Conservation (phyloP, 371 early-diverging fungal genomes). For the Basidiobolus meristosporus region DNA sequence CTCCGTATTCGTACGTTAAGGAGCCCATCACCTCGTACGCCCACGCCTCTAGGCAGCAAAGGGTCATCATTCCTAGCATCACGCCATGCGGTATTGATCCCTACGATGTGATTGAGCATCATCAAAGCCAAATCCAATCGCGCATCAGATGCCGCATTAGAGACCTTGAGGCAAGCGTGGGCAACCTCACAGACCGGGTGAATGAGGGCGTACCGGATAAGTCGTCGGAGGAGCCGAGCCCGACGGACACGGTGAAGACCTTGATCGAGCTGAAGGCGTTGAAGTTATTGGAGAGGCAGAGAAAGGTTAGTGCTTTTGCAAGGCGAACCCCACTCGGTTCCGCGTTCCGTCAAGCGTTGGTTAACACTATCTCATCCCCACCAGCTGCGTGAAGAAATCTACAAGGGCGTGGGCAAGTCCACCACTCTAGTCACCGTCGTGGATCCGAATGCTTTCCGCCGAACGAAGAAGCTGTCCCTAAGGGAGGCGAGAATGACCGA, state of each 20-base stretch:
- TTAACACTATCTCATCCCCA: neutral
- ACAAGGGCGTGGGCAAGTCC: constrained; percentile 33
- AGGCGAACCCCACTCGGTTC: too few relatives aligned
- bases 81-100: constrained; percentile 66
- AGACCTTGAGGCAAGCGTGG: constrained; percentile 53
- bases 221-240: too few relatives aligned
- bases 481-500: constrained; percentile 85
- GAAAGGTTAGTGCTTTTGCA: constrained; percentile 14
- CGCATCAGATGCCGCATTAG: constrained; percentile 52
- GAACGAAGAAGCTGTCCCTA: constrained; percentile 75
- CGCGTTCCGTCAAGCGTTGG: too few relatives aligned
- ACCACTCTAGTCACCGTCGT: constrained; percentile 61
- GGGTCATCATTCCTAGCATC: constrained; percentile 46
- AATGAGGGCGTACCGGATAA: too few relatives aligned
- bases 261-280: constrained; percentile 68
- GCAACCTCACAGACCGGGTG: too few relatives aligned
- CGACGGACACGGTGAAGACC: too few relatives aligned
- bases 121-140: constrained; percentile 41
- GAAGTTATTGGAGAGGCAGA: constrained; percentile 54
- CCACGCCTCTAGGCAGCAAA: constrained; percentile 44
- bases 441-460: constrained; percentile 58
- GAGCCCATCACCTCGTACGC: constrained; percentile 21
- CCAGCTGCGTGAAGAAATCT: constrained; percentile 64
- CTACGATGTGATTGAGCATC: constrained; percentile 40
- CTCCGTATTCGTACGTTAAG: constrained; percentile 28